Percentiles rank a stretch among this genome's conserved stretches.
Evolutionary conservation across 129 eudicot species (phyloP).

Genomic region (Arctium minus): DNA sequence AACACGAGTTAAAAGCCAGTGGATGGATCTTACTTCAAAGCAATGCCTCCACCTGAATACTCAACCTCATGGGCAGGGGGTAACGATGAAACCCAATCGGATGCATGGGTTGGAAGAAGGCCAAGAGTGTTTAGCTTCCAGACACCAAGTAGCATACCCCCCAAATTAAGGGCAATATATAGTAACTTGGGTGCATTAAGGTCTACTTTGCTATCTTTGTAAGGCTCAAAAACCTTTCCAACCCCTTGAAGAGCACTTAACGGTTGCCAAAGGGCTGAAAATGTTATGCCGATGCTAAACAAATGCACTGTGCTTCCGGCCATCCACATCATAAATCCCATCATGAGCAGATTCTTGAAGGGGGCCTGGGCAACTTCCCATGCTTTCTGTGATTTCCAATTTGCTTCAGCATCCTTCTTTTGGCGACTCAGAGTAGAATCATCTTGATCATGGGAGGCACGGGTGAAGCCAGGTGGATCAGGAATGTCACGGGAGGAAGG

Average conservation of each 20-base stretch:
- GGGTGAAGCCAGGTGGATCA: slow-evolving; percentile 89
- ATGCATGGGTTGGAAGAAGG: slow-evolving; percentile 91
- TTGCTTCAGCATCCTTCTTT: slow-evolving; percentile 92
- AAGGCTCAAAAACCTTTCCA: slow-evolving; percentile 91
- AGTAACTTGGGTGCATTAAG: slow-evolving; percentile 73
- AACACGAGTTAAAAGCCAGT: slow-evolving; percentile 9
- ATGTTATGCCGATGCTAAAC: slow-evolving; percentile 92
- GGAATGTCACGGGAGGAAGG: slow-evolving; percentile 79
- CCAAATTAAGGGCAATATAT: slow-evolving; percentile 78
- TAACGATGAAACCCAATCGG: slow-evolving; percentile 98
- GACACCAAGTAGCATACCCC: slow-evolving; percentile 71
- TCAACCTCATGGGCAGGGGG: slow-evolving; percentile 93
- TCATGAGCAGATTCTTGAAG: slow-evolving; percentile 76
- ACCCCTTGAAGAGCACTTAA: slow-evolving; percentile 88
- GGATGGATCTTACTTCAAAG: slow-evolving; percentile 1
- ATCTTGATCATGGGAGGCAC: slow-evolving; percentile 81
- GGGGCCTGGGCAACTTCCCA: slow-evolving; percentile 99
- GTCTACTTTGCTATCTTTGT: slow-evolving; percentile 77
- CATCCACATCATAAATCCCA: slow-evolving; percentile 99
- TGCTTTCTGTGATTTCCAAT: slow-evolving; percentile 96
- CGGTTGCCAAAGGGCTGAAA: slow-evolving; percentile 97
- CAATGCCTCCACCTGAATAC: slow-evolving; percentile 79
- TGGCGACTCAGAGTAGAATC: slow-evolving; percentile 70
- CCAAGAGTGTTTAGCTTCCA: slow-evolving; percentile 94
- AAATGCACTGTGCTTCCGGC: slow-evolving; percentile 97